Evolutionary conservation across 148 eudicot species (phyloP), one percentile per base, ranked within the genome.

Genomic region (Limonium bicolor): DNA sequence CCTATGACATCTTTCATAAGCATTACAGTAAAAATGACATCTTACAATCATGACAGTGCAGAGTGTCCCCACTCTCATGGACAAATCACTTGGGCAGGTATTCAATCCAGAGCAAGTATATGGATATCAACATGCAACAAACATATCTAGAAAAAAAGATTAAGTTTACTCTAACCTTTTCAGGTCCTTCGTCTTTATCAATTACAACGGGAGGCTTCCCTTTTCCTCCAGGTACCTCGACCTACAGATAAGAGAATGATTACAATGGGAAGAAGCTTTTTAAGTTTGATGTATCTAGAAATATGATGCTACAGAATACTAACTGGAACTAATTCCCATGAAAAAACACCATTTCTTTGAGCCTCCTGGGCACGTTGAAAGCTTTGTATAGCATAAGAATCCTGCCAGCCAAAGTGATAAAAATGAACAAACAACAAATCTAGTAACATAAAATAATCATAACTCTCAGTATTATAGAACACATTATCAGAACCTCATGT

Each of bases 321-420:
- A 57, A 90, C 97, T n/a, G 95, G 97, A 31, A 50, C 75, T 55
- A 90, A 80, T 67, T 90, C 95, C 97, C 97, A 90, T 41, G 77
- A 53, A 78, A 90, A 90, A 22, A 85, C 86, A 72, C 82, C 82
- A 40, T 55, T 54, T 50, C 68, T 69, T 58, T 81, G 93, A 53
- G 97, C 95, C 51, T 93, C 87, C 68, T 84, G 73, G 35, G 78
- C 93, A 46, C 95, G 87, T 59, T 90, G 95, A 67, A 90, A 90
- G 76, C 97, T 90, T 48, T 80, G 93, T 49, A 85, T 61, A 50
- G 97, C 87, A 76, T 64, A 90, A 55, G 84, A 60, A 66, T 90
- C 97, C 97, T 90, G 75, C 45, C 62, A 31, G 22, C 40, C 53
- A 20, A 63, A 1, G 22, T 18, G 54, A 33, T 19, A 56, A 43